A percentile compares a stretch with the other conserved stretches of the same genome.
These are phyloP conservation scores for Leptomonas seymouri DNA, from an alignment of 208 protist genomes.

Conservation along the genomic window DNA sequence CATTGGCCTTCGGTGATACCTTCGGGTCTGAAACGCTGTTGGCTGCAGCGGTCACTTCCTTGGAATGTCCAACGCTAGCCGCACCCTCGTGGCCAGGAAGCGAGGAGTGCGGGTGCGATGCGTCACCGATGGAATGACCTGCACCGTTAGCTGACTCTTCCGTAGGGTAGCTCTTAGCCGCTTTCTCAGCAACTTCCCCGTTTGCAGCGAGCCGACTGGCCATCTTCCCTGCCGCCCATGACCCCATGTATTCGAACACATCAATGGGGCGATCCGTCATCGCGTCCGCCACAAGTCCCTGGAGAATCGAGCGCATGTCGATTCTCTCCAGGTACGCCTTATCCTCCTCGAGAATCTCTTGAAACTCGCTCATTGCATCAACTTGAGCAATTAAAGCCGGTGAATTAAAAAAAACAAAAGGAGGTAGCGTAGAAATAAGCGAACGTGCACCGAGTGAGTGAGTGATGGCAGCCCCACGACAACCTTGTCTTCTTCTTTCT, in stretches of 20 bases:
- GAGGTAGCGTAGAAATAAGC: neutral
- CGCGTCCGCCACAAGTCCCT: conserved; percentile 59
- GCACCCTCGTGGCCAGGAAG: conserved; percentile 1
- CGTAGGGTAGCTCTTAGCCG: neutral
- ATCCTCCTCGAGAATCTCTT: conserved; percentile 30
- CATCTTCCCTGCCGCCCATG: conserved; percentile 34
- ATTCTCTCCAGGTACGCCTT: conserved; percentile 59
- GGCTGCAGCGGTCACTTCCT: neutral
- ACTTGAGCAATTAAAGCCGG: neutral
- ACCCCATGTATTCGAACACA: conserved; percentile 53
- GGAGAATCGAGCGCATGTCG: conserved; percentile 50
- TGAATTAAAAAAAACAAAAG: neutral
- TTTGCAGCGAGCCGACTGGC: neutral
- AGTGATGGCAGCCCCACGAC: too few relatives aligned
- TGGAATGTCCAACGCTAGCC: conserved; percentile 2
- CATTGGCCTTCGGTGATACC: neutral
- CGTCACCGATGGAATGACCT: neutral
- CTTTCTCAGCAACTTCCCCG: neutral
- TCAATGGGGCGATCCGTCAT: conserved; percentile 50
- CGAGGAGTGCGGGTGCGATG: neutral
- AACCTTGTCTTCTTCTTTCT: too few relatives aligned
- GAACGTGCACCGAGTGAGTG: too few relatives aligned
- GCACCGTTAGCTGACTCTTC: conserved; percentile 4
- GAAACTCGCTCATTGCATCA: conserved; percentile 11
- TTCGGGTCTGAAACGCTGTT: neutral